These are phyloP conservation scores for Cystobasidium sp. DNA, from an alignment of 1,284 basidiomycete species.

Conservation along the genomic window DNA sequence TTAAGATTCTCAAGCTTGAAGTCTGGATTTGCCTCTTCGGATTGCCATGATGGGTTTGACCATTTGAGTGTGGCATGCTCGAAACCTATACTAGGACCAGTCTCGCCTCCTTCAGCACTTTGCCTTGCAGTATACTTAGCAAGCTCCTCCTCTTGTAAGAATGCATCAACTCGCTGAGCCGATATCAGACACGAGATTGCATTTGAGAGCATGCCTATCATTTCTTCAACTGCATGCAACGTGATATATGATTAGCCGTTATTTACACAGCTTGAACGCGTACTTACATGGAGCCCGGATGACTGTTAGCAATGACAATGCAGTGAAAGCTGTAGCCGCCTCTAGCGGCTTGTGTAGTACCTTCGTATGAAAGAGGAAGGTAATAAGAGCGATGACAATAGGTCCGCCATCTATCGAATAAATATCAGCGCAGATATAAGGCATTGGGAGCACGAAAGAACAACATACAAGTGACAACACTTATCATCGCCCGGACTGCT, in stretches of 20 bases:
- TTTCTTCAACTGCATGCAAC: constrained; percentile 36
- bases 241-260: background rate
- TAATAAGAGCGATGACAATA: constrained; percentile 47
- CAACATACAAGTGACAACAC: constrained; percentile 59
- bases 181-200: constrained; percentile 60
- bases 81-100: constrained; percentile 61
- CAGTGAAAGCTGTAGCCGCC: constrained; percentile 60
- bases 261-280: background rate
- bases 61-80: constrained; percentile 59
- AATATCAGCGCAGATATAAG: background rate
- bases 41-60: constrained; percentile 49
- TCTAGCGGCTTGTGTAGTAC: constrained; percentile 56
- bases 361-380: constrained; percentile 57
- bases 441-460: background rate
- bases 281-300: constrained; percentile 55
- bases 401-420: constrained; percentile 46
- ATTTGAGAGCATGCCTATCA: constrained; percentile 59
- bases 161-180: constrained; percentile 58
- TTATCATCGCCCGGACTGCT: constrained; percentile 60
- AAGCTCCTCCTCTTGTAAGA: constrained; percentile 63
- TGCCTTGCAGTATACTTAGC: constrained; percentile 59
- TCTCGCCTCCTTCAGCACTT: constrained; percentile 49
- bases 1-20: constrained; percentile 63
- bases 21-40: constrained; percentile 32
- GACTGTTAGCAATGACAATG: constrained; percentile 63